Conservation (phyloP, 768 basidiomycete genomes). For the Cubamyces lactineus region DNA sequence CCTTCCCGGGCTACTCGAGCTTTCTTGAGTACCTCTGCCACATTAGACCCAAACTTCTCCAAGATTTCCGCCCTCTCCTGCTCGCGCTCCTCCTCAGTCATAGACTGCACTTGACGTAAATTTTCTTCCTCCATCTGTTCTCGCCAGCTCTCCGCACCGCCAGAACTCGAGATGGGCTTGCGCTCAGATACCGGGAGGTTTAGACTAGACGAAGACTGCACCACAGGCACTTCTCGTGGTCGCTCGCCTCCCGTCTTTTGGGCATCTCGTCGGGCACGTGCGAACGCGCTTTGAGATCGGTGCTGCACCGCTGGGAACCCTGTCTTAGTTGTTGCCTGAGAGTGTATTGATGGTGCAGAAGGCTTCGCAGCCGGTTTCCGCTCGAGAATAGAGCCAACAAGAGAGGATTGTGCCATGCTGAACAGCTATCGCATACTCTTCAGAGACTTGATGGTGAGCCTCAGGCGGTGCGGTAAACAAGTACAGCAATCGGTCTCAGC, state of each 20-base stretch:
- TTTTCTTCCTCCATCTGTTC: slow-evolving; percentile 70
- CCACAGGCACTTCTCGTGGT: slow-evolving; percentile 27
- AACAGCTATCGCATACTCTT: neutral
- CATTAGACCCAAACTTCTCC: slow-evolving; percentile 69
- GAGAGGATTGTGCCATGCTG: slow-evolving; percentile 21
- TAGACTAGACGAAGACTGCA: slow-evolving; percentile 24
- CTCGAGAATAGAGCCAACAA: slow-evolving; percentile 53
- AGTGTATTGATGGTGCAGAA: slow-evolving; percentile 29
- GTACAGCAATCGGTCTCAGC: neutral
- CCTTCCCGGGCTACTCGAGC: slow-evolving; percentile 53
- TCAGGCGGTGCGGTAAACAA: neutral
- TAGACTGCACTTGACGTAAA: slow-evolving; percentile 56
- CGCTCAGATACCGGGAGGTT: neutral
- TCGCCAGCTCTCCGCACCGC: slow-evolving; percentile 45
- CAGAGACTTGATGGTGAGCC: neutral
- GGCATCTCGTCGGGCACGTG: slow-evolving; percentile 35
- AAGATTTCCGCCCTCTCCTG: slow-evolving; percentile 66
- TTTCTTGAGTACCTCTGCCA: slow-evolving; percentile 62
- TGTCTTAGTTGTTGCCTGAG: slow-evolving; percentile 28
- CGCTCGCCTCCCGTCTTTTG: slow-evolving; percentile 20
- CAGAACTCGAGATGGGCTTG: neutral
- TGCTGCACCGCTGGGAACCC: slow-evolving; percentile 47
- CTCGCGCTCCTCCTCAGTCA: slow-evolving; percentile 74
- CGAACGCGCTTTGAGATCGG: slow-evolving; percentile 45
- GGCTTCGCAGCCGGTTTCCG: slow-evolving; percentile 38